These are phyloP conservation scores for Adenanthera pavonina DNA, from an alignment of 306 rosid genomes.

Conservation along the genomic window DNA sequence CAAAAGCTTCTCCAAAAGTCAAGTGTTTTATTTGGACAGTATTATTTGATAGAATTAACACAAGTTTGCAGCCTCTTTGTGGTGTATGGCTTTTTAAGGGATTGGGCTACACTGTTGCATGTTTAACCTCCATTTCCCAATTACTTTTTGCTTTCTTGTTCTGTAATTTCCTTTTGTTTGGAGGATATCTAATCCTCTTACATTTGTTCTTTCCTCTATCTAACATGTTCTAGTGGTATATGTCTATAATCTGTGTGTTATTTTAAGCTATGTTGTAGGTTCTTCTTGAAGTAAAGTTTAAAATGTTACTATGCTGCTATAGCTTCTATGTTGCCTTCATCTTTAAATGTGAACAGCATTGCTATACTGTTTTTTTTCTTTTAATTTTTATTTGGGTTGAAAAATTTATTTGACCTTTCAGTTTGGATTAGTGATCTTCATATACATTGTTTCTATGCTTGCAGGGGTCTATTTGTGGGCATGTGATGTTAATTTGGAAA, in stretches of 20 bases:
- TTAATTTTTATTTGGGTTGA: constrained; percentile 26
- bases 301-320: constrained; percentile 18
- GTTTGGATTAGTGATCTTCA: constrained; percentile 35
- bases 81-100: background rate
- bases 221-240: background rate
- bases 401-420: constrained; percentile 29
- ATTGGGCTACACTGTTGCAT: background rate
- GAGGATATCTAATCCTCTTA: background rate
- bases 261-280: background rate
- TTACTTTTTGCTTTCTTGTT: background rate
- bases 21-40: background rate
- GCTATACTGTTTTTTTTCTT: background rate
- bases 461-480: constrained; percentile 87
- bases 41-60: background rate
- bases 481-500: constrained; percentile 54
- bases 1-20: no score
- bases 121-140: background rate
- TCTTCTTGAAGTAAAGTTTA: constrained; percentile 10
- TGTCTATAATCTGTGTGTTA: constrained; percentile 3
- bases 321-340: constrained; percentile 31
- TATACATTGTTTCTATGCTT: constrained; percentile 42
- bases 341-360: constrained; percentile 17
- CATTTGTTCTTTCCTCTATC: background rate
- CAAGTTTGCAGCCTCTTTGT: background rate
- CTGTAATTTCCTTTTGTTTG: background rate